Base-by-base conservation (phyloP, 2,329 filamentous ascomycete genomes). In the Trichoderma simmonsii region DNA sequence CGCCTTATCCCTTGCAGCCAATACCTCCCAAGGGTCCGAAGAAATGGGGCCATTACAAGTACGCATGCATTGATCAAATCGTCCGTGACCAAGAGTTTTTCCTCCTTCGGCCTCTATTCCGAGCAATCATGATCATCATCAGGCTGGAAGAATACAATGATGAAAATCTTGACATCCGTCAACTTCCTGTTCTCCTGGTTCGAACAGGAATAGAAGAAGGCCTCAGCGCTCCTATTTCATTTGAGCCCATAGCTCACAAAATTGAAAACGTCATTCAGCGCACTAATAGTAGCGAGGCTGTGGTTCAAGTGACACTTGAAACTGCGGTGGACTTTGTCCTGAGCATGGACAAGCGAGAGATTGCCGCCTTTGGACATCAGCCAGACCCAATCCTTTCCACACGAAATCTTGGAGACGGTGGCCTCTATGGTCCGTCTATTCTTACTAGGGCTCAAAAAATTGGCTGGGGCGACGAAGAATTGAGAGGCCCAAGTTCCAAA, bases 171-270 rank as follows among this genome's bases (percentile, higher is more conserved):
- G 56, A 59, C 56, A 32, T 59, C 56, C 56, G 51, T 14, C 21
- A 30, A 6, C 2, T 75, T 18, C 73, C 62, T 0, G 73, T 72
- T 30, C 24, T 69, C 3, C 48, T 75, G 21, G 56, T 71, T 14
- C n/a, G 69, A 1, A 72, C 70, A 0, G 73, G 73, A 8, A 9
- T 59, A 7, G 39, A 70, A 12, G 51, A 51, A 9, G 70, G 61
- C 2, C 21, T 75, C 3, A 75, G 73, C 4, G 56, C 63, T 1
- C 66, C 48, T 0, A 30, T 72, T 11, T 61, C 11, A 4, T 75
- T 75, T 32, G 70, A 69, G n/a, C 60, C 65, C 5, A 71, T 75
- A 8, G 14, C 57, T 12, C n/a, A 57, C 34, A 69, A 51, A 39
- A 48, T 63, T 15, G 32, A 5, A 18, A 59, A 3, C 1, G 28